Base-by-base conservation (phyloP, 1,284 basidiomycete species). In the Malassezia sympodialis region DNA sequence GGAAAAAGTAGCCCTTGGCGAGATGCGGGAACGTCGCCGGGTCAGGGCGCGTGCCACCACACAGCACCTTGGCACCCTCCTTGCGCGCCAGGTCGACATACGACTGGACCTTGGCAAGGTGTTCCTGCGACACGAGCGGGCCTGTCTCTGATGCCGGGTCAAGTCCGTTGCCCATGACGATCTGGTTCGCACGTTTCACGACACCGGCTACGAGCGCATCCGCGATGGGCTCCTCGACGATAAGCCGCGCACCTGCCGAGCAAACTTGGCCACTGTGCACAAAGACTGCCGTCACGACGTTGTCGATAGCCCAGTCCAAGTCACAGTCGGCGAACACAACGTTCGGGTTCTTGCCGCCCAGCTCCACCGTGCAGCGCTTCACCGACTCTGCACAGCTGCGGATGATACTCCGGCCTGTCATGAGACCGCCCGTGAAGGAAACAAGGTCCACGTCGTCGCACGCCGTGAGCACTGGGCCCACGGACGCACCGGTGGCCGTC, bases 341-440 rank as follows among this genome's bases (percentile, higher is more conserved):
- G 47, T 74, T 69, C 3, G 72, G 72, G 54, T 74, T 74, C 60
- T 74, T 74, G 24, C 72, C 72, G 8, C 72, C 72, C 23, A 74
- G 58, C 58, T 74, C 72, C 27, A 74, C 67, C 6, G 68, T 70
- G 60, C 67, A 69, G 26, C 71, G 60, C 55, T 74, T 74, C 24
- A 74, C 63, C 7, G 65, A 69, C 19, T 54, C 59, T 1, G 72
- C 70, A 41, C 67, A 68, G 31, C 61, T 66, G 14, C 56, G 28
- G 24, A 73, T 67, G 58, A 74, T 73, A 7, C 54, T 34, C 15
- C 68, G 64, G 7, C 72, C 72, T 2, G 72, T 74, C 26, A 62
- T 53, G 11, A 74, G 66, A 10, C 72, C 72, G 23, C 72, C 72
- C 2, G 72, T 74, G 54, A 74, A 74, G 19, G 66, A 68, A 19